Conservation (phyloP, 257 asterid genomes). For the Thymus mandschuricus region DNA sequence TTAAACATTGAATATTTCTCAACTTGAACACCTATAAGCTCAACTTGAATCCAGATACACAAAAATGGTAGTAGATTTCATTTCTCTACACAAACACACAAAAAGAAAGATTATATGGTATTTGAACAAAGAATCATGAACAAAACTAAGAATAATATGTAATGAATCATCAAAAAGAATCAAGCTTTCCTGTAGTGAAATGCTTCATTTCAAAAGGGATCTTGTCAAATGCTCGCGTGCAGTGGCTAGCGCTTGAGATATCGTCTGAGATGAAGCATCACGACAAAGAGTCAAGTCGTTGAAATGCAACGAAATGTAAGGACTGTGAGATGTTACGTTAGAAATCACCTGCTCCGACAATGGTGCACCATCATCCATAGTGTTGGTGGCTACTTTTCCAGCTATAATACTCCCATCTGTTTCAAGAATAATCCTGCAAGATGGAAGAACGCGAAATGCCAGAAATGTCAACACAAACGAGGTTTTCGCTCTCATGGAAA, state of each 20-base stretch:
- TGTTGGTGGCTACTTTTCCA: slow-evolving; percentile 82
- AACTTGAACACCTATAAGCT: background rate
- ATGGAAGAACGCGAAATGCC: background rate
- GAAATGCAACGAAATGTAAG: background rate
- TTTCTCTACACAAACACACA: background rate
- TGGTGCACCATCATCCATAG: slow-evolving; percentile 81
- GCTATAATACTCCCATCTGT: slow-evolving; percentile 89
- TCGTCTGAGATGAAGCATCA: slow-evolving; percentile 33
- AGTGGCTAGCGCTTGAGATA: slow-evolving; percentile 42
- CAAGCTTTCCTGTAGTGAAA: background rate
- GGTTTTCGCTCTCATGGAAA: background rate
- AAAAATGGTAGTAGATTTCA: background rate
- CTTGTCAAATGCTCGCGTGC: slow-evolving; percentile 48
- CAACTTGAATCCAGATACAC: background rate
- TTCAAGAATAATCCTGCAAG: slow-evolving; percentile 81
- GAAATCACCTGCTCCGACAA: slow-evolving; percentile 83
- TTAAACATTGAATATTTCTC: background rate
- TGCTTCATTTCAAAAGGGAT: slow-evolving; percentile 35
- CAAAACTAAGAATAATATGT: background rate
- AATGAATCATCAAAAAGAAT: slow-evolving; percentile 22
- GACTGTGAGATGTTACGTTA: background rate
- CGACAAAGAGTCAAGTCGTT: background rate
- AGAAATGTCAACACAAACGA: background rate
- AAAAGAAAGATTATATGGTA: background rate
- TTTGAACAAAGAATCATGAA: background rate